Percentiles rank a stretch among this genome's conserved stretches.
phyloP scores from a whole-genome alignment of 768 basidiomycete genomes.

The Sporobolomyces phaffii region DNA sequence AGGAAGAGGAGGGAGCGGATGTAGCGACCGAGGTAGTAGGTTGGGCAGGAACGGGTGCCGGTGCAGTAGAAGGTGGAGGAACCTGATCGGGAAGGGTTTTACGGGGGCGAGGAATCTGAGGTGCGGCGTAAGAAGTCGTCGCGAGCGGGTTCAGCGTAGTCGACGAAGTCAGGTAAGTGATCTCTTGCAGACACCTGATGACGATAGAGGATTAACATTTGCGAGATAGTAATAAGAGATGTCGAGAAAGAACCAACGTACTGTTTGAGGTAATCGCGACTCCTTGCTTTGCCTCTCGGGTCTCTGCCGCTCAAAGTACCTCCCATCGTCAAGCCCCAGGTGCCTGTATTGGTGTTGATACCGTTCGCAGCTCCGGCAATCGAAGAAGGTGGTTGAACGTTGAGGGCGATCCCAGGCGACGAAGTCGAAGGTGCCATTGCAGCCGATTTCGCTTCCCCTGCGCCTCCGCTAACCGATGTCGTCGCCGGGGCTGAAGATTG shows the following conservation, averaged over 20 bases:
- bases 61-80: background rate
- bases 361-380: background rate
- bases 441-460: slow-evolving; percentile 22
- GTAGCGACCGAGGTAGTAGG: too few species aligned
- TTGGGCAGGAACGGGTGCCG: too few species aligned
- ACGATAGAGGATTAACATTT: too few species aligned
- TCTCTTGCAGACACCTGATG: slow-evolving; percentile 86
- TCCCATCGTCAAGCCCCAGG: slow-evolving; percentile 4
- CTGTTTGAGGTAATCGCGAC: slow-evolving; percentile 96
- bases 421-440: slow-evolving; percentile 59
- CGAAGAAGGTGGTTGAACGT: background rate
- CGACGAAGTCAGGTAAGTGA: slow-evolving; percentile 91
- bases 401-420: slow-evolving; percentile 6
- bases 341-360: background rate
- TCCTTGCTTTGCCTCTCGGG: slow-evolving; percentile 89
- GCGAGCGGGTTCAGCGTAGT: slow-evolving; percentile 85
- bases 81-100: slow-evolving; percentile 36
- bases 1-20: slow-evolving; percentile 42
- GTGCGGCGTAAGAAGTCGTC: slow-evolving; percentile 34
- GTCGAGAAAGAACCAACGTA: slow-evolving; percentile 46
- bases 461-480: background rate
- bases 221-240: too few species aligned
- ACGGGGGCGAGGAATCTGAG: slow-evolving; percentile 33
- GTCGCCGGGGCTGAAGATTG: slow-evolving; percentile 49
- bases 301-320: slow-evolving; percentile 70